phyloP scores from a whole-genome alignment of 192 early-diverging fungal genomes.

The Spizellomyces punctatus region DNA sequence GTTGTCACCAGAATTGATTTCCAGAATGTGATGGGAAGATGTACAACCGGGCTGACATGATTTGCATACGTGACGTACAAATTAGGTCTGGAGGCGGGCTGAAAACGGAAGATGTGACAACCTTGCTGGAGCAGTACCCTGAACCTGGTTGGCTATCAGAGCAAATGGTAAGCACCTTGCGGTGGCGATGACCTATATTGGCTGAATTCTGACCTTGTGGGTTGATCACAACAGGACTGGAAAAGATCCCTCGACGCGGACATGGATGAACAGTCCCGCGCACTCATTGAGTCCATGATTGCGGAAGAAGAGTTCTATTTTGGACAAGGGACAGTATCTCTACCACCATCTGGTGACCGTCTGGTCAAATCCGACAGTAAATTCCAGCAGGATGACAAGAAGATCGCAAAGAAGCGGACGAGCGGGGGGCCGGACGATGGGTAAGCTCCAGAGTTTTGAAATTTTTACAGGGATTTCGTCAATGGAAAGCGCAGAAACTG shows the following conservation, averaged over 20 bases:
- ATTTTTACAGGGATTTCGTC: too few species aligned
- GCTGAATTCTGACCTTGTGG: background rate
- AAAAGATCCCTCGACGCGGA: conserved; percentile 7
- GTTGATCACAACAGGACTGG: background rate
- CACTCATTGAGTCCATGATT: conserved; percentile 63
- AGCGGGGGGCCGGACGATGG: too few species aligned
- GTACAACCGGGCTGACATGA: too few species aligned
- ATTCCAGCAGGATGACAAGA: conserved; percentile 1
- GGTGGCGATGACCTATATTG: background rate
- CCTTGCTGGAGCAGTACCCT: conserved; percentile 14
- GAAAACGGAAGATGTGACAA: background rate
- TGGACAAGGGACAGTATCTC: conserved; percentile 30
- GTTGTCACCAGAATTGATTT: background rate
- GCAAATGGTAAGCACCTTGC: background rate
- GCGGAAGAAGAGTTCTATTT: conserved; percentile 66
- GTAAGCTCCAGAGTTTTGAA: too few species aligned
- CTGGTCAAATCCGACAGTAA: conserved; percentile 13
- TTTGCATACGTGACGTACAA: too few species aligned
- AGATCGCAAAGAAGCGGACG: background rate
- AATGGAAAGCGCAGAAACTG: too few species aligned
- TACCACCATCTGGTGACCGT: background rate
- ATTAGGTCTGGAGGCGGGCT: background rate
- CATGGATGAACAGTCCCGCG: conserved; percentile 58
- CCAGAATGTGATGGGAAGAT: background rate
- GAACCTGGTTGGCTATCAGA: conserved; percentile 22